Evolutionary conservation across 176 grass and related monocot species (phyloP), one percentile per base, ranked within the genome.

Genomic region (Triticum urartu): DNA sequence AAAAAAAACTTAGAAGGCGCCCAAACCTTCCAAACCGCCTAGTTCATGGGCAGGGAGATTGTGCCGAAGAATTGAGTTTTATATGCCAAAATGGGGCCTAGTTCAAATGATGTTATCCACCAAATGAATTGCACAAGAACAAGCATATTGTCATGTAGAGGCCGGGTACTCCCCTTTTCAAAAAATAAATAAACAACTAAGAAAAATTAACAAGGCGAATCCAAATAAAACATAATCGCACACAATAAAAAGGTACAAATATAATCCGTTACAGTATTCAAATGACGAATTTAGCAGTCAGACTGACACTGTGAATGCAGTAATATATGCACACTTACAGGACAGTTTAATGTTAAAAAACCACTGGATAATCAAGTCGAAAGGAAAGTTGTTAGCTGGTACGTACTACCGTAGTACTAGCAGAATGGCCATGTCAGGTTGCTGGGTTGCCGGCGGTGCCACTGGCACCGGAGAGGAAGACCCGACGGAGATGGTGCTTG

Each of bases 401-500:
- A 30, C 28, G 59, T 65, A 30, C 28, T 30, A 30, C 28, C 28
- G 2, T 30, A 30, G 28, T 30, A 48, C 2, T 21, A 20, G 39
- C 28, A 47, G 3, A 67, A 63, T 20, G 43, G n/a, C 39, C 59
- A 71, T 60, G 59, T 75, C 82, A 90, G 79, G 88, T 22, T 62
- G 70, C n/a, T 63, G 5, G 52, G 64, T 24, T 40, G 40, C 28
- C 58, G 11, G 82, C 17, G 59, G 59, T 42, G 4, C 40, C 83
- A 39, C 47, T 77, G 61, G 28, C 73, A 33, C 83, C 40, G 42
- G 17, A 9, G 3, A 0, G 1, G 33, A 62, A 60, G 67, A 87
- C 24, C 33, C 58, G 89, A n/a, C 11, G 45, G 34, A 60, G 85
- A 42, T 87, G 80, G 7, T 75, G 45, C 89, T 75, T 91, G 20